A percentile compares a stretch with the other conserved stretches of the same genome.
These are phyloP conservation scores for Fusarium nygamai DNA, from an alignment of 2,329 filamentous ascomycete genomes.

Conservation along the genomic window DNA sequence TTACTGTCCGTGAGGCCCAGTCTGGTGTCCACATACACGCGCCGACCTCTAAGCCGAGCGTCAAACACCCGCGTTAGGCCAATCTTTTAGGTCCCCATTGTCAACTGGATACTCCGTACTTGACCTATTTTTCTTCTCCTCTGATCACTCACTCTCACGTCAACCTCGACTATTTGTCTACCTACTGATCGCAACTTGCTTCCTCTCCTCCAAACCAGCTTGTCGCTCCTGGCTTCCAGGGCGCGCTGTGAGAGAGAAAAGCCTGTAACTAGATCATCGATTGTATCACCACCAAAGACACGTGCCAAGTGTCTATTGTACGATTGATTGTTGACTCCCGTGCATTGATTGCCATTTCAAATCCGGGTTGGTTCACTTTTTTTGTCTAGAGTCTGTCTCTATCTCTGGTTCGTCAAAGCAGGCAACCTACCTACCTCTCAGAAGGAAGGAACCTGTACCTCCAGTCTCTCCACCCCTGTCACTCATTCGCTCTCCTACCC, in stretches of 20 bases:
- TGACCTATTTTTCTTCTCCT: not conserved
- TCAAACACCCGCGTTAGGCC: constrained; percentile 39
- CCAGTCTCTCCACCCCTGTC: constrained; percentile 4
- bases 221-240: constrained; percentile 44
- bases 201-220: constrained; percentile 37
- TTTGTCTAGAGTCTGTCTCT: constrained; percentile 20
- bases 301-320: constrained; percentile 30
- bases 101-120: constrained; percentile 4
- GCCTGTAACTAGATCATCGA: constrained; percentile 22
- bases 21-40: constrained; percentile 37
- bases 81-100: constrained; percentile 22
- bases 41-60: constrained; percentile 32
- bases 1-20: constrained; percentile 20
- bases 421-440: not conserved
- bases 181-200: constrained; percentile 20
- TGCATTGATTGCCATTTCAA: constrained; percentile 18
- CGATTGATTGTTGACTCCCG: constrained; percentile 22
- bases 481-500: constrained; percentile 19
- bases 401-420: constrained; percentile 8
- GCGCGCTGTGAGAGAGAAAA: constrained; percentile 43
- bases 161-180: not conserved
- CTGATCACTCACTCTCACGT: not conserved
- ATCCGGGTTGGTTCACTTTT: constrained; percentile 40
- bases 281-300: constrained; percentile 17
- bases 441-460: constrained; percentile 6